phyloP scores from a whole-genome alignment of 1,284 basidiomycete genomes.

The Trichosporon asahii region DNA sequence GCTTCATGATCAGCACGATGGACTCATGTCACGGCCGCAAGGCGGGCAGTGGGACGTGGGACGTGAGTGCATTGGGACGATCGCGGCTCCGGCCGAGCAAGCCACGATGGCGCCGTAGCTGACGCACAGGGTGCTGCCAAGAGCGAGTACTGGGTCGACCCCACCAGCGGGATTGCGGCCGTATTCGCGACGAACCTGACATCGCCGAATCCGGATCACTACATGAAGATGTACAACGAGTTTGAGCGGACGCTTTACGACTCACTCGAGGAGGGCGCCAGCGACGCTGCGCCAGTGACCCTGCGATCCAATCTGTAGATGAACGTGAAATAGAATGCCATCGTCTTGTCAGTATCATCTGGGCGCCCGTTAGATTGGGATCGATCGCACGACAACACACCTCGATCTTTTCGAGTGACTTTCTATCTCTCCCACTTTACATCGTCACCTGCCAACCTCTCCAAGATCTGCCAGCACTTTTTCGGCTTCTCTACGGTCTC shows the following conservation, averaged over 20 bases:
- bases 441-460: no score
- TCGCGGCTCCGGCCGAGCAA: not conserved
- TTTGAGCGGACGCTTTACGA: constrained; percentile 40
- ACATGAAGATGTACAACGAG: constrained; percentile 30
- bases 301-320: not conserved
- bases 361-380: no score
- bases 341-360: no score
- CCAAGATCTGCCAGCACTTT: no score
- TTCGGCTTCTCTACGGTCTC: no score
- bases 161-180: constrained; percentile 24
- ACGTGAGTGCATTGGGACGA: constrained; percentile 14
- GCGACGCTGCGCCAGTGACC: not conserved
- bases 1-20: constrained; percentile 16
- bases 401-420: no score
- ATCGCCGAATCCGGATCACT: constrained; percentile 26
- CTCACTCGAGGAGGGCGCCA: constrained; percentile 15
- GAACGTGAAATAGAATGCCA: not conserved
- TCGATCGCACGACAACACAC: no score
- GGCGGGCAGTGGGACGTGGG: constrained; percentile 28
- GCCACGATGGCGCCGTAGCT: not conserved
- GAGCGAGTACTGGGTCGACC: constrained; percentile 32
- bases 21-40: constrained; percentile 24
- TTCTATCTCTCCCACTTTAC: no score
- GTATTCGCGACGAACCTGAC: constrained; percentile 30
- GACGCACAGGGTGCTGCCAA: constrained; percentile 26